Base-by-base conservation (phyloP, 176 grass and related monocot genomes). In the Pontederia crassipes region DNA sequence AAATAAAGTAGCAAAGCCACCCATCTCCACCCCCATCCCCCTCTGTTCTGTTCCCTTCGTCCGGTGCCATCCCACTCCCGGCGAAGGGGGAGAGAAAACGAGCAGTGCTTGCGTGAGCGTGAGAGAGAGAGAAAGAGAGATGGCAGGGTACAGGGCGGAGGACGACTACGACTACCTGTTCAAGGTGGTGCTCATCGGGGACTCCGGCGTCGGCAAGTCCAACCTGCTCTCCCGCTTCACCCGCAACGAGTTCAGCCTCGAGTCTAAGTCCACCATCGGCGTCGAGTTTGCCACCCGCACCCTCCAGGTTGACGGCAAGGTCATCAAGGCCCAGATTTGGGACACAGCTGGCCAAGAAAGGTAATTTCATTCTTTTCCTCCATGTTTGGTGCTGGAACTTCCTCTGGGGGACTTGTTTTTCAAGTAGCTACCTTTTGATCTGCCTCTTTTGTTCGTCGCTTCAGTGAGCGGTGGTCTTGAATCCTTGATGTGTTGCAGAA, bases 191-290 rank as follows among this genome's bases (percentile, higher is more conserved):
- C 67, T 89, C 52, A 79, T 89, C 78, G 75, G 81, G 12, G 86
- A 89, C 67, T 89, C 75, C 3, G 81, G 86, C 2, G 86, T 89
- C 50, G 86, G 86, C 45, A 90, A 90, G 61, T 85, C 87, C 2
- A 90, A 90, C 72, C 82, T 90, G 48, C 87, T 90, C 13, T 85
- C 82, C n/a, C 79, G 82, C 9, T 90, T 90, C 79, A 79, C 87
- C 59, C 79, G 87, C 68, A 97, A 97, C 83, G 92, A 97, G 79
- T 97, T 97, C 83, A 88, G 87, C 81, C 81, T 91, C 61, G 92
- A 97, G 67, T 85, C 87, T 27, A 97, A 97, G 68, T 90, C 92
- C 76, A 97, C 92, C 67, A 85, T 97, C 58, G 92, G 92, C 35
- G 92, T 97, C 35, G 92, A 97, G 81, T 97, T 97, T 78, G 92